Evolutionary conservation across 345 rosid genomes (phyloP).

Genomic region (Nasturtium officinale): DNA sequence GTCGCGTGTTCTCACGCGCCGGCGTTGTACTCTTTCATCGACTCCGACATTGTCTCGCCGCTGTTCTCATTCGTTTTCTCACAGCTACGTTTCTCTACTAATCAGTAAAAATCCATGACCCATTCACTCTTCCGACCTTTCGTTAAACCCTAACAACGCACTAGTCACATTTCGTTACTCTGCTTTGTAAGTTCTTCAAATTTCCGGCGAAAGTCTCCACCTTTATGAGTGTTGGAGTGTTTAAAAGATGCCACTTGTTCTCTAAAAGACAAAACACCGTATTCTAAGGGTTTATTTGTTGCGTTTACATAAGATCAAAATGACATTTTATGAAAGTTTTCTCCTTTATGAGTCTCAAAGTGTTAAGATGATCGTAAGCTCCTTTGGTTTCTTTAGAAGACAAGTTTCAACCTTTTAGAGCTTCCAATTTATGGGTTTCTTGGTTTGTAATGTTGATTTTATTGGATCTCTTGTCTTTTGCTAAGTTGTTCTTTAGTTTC

Average conservation of each 20-base stretch:
- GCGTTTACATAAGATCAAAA: neutral
- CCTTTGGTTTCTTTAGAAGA: neutral
- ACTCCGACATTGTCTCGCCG: constrained; percentile 14
- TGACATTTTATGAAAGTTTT: neutral
- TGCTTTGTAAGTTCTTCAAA: constrained; percentile 17
- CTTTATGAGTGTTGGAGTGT: neutral
- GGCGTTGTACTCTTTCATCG: constrained; percentile 10
- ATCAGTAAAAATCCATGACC: neutral
- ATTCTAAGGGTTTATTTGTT: constrained; percentile 8
- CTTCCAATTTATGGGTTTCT: neutral
- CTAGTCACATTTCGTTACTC: neutral
- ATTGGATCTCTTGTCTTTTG: no score
- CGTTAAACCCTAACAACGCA: constrained; percentile 28
- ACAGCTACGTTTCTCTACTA: neutral
- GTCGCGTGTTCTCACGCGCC: constrained; percentile 38
- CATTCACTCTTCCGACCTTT: neutral
- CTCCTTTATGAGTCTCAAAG: no score
- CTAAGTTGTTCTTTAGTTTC: neutral
- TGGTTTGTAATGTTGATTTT: no score
- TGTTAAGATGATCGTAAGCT: neutral
- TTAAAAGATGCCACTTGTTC: neutral
- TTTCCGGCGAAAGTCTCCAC: neutral
- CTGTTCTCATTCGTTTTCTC: neutral
- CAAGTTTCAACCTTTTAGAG: neutral
- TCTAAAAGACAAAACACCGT: neutral